Evolutionary conservation across 768 basidiomycete genomes (phyloP).

Genomic region (Termitomyces heimii): DNA sequence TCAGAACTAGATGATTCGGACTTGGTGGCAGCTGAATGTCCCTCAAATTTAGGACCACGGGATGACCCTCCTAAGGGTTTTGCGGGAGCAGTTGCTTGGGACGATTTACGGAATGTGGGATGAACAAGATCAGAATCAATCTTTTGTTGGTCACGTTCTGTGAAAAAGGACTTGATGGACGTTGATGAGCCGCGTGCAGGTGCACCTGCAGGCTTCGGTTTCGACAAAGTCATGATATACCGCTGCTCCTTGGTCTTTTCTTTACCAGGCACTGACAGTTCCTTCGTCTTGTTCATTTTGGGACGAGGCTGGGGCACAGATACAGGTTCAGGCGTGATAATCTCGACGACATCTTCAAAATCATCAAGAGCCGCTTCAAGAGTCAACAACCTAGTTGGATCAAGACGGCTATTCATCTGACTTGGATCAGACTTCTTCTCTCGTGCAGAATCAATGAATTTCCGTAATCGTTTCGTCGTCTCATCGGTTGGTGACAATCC

Average conservation of each 20-base stretch:
- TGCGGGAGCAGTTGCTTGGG: conserved; percentile 10
- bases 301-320: conserved; percentile 1
- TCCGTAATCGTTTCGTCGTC: conserved; percentile 62
- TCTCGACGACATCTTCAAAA: conserved; percentile 61
- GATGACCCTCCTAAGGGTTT: conserved; percentile 15
- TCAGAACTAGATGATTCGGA: conserved; percentile 36
- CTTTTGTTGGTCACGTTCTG: conserved; percentile 25
- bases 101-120: conserved; percentile 37
- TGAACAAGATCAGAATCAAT: conserved; percentile 27
- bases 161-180: conserved; percentile 18
- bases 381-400: conserved; percentile 51
- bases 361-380: conserved; percentile 61
- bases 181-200: conserved; percentile 7
- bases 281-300: conserved; percentile 11
- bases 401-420: conserved; percentile 45
- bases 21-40: conserved; percentile 15
- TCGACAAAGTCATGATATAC: conserved; percentile 9
- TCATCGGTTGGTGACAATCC: conserved; percentile 47
- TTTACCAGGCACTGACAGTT: conserved; percentile 1
- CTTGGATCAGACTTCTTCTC: conserved; percentile 32
- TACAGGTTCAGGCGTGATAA: conserved; percentile 39
- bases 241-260: conserved; percentile 7
- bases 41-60: conserved; percentile 23
- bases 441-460: conserved; percentile 55
- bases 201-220: conserved; percentile 6